Base-by-base conservation (phyloP, 164 flowering plant genomes). In the Magnolia officinalis region DNA sequence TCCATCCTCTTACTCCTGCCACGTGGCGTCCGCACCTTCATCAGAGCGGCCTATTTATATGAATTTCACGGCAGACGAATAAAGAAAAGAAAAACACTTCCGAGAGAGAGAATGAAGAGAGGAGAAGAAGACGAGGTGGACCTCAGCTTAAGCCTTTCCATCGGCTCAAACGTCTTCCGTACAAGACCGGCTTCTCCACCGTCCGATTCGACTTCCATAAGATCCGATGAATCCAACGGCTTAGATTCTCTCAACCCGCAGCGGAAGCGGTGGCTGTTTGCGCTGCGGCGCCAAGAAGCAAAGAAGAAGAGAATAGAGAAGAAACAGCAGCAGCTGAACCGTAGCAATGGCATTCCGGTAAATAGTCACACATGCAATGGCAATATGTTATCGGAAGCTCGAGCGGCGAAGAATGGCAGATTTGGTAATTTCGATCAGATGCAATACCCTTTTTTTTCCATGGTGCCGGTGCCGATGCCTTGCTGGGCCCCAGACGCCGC, bases 111-210 rank as follows among this genome's bases (percentile, higher is more conserved):
- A 0, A 14, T 19, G 18, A 6, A 24, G 11, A 19, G 63, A 4
- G 6, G 2, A 11, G 83, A 80, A 19, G 83, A 80, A 19, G 83
- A 87, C 2, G 88, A 82, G 77, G 52, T 83, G 13, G 91, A 85
- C 81, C 74, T 89, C 63, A 86, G 86, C 78, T 79, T 89, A 63
- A 86, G 86, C 16, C 76, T 89, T 24, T 87, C 90, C 1, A 81
- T 89, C 6, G 90, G 91, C n/a, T 78, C 89, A 10, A 74, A 76
- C 63, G 45, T 37, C 6, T 84, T 80, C 74, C 76, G 67, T 2
- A 23, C 9, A 50, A 55, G 7, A 20, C 4, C 45, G 14, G 1
- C 75, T 23, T 23, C 64, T 26, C 52, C 50, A 19, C 21, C n/a
- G 59, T 55, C 19, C 45, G 45, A 37, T 37, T 4, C 45, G 4